phyloP scores from a whole-genome alignment of 306 rosid genomes.

The Astragalus membranaceus region DNA sequence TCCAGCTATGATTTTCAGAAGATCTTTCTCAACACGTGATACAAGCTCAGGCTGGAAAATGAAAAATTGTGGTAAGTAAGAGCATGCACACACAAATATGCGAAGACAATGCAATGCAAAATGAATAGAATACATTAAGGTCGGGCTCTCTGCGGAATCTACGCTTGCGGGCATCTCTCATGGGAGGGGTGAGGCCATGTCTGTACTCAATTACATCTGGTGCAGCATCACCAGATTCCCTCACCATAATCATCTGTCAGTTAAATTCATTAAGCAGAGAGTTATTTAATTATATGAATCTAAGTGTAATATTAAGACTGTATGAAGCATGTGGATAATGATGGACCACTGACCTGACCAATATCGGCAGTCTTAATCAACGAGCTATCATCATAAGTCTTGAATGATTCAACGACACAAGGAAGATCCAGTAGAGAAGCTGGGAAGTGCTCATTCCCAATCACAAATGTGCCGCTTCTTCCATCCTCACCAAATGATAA shows the following conservation, averaged over 20 bases:
- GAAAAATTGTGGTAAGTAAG: neutral
- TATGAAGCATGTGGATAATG: neutral
- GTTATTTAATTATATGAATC: neutral
- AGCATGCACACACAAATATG: neutral
- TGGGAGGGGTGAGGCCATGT: conserved; percentile 95
- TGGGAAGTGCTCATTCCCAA: conserved; percentile 57
- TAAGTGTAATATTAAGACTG: neutral
- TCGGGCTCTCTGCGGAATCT: conserved; percentile 92
- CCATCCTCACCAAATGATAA: conserved; percentile 30
- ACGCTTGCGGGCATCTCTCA: conserved; percentile 96
- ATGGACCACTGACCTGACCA: conserved; percentile 25
- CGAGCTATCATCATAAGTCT: conserved; percentile 78
- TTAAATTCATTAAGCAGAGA: neutral
- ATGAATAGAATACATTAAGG: conserved; percentile 52
- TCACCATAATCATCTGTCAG: conserved; percentile 34
- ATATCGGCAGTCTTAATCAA: conserved; percentile 64
- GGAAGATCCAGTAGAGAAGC: conserved; percentile 89
- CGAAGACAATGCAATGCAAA: neutral
- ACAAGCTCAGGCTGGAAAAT: conserved; percentile 92
- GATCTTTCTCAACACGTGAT: conserved; percentile 87
- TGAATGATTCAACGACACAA: conserved; percentile 63
- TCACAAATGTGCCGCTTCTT: conserved; percentile 29
- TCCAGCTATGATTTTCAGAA: conserved; percentile 72
- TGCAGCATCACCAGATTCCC: conserved; percentile 34
- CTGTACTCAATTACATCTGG: conserved; percentile 65